Conservation (phyloP, 768 basidiomycete genomes). For the Trametes gibbosa region DNA sequence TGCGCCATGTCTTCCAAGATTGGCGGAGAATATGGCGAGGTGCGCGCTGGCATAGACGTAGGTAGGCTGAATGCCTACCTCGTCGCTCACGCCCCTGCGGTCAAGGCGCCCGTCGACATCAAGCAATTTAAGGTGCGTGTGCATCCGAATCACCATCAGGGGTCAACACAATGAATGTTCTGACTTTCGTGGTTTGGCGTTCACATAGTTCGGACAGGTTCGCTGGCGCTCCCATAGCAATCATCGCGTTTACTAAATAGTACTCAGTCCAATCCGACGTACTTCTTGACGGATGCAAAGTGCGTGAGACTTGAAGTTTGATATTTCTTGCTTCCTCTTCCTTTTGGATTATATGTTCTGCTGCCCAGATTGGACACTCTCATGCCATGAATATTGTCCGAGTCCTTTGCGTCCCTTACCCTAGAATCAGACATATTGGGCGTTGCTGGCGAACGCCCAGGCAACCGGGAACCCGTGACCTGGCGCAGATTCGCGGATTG, state of each 20-base stretch:
- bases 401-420: too few species aligned
- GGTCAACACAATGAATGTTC: background rate
- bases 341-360: too few species aligned
- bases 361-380: too few species aligned
- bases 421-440: too few species aligned
- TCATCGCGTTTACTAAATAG: background rate
- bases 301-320: slow-evolving; percentile 32
- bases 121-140: slow-evolving; percentile 86
- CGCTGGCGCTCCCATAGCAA: slow-evolving; percentile 14
- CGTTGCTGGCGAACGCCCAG: too few species aligned
- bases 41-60: slow-evolving; percentile 69
- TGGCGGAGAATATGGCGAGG: slow-evolving; percentile 73
- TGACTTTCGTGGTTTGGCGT: too few species aligned
- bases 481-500: too few species aligned
- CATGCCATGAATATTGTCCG: too few species aligned
- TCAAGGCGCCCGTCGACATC: slow-evolving; percentile 66
- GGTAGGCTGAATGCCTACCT: slow-evolving; percentile 67
- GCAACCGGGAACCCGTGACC: too few species aligned
- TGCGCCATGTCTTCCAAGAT: slow-evolving; percentile 38
- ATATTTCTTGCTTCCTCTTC: too few species aligned
- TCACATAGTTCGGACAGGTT: slow-evolving; percentile 81
- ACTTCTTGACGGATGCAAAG: slow-evolving; percentile 82
- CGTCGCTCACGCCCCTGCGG: slow-evolving; percentile 45
- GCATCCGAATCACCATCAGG: background rate
- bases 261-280: slow-evolving; percentile 89